Evolutionary conservation across 2,329 filamentous ascomycete species (phyloP), one percentile per base, ranked within the genome.

Genomic region (Aspergillus awamori): DNA sequence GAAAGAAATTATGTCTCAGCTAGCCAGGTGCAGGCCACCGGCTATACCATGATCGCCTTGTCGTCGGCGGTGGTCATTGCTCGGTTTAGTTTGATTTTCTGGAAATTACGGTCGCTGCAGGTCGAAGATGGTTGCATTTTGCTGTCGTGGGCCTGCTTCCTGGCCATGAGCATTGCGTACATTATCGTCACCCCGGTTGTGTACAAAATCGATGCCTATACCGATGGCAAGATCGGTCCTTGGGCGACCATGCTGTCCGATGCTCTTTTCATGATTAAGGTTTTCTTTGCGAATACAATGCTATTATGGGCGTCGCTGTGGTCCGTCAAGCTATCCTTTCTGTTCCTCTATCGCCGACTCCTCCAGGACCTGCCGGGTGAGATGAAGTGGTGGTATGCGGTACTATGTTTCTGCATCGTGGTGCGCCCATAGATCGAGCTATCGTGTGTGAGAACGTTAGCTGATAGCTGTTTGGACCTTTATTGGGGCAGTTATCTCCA

Each of bases 381-480:
- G 47, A 51, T 51, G 47, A 51, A 51, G 4, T 51, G 47, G 47
- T 51, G 47, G 47, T 51, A 51, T n/a, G 30, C 30, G 47, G 47
- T 51, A 15, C 4, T 51, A n/a, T 26, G 15, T 15, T 51, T 51
- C n/a, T 51, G 47, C 47, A 33, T 51, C 5, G 26, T 51, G 47
- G 47, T 51, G n/a, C 30, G 47, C 33, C 15, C 22, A 2, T 45
- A 0, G 24, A 0, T 51, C 2, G 26, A 28, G 2, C 26, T 30
- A 30, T 28, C 20, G 20, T 10, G 47, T 5, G 47, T 28, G 11
- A 33, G 6, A 26, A 30, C 0, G 15, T 51, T 17, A 26, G 47
- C 47, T 51, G 47, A 51, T 15, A 24, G 28, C 4, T 33, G 45
- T 33, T 8, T n/a, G 7, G 47, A 51, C 47, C 47, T 51, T 51